Base-by-base conservation (phyloP, 805 yeast genomes). In the Wickerhamiella spandovensis region DNA sequence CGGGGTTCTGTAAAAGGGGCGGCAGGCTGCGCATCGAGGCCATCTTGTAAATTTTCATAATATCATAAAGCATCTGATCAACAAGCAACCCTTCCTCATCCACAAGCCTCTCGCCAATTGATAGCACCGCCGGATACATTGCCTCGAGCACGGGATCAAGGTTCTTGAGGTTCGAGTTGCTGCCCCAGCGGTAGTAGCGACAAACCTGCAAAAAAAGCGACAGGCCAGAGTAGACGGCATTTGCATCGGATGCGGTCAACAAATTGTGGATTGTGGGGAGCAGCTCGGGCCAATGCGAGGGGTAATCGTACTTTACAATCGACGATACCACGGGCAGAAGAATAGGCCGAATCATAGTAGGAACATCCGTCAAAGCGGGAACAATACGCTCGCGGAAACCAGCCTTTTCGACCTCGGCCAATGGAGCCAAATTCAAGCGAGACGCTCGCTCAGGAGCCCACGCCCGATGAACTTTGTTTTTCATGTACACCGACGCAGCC, bases 401-500 rank as follows among this genome's bases (percentile, higher is more conserved):
- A 2, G 84, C 85, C 60, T 81, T 84, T 62, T 90, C 97, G 53
- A 76, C 88, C 22, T 47, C 53, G 10, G 37, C 25, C 3, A 56
- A 30, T 3, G 51, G 44, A 58, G 62, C 15, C 57, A 58, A 24
- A 63, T 43, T 17, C 18, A 43, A 20, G 21, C 24, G 45, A 15
- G 38, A 25, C 8, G 39, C 48, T 5, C 43, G 58, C 22, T 55
- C 54, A 7, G 60, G 52, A 18, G 60, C 54, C 97, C 97, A 89
- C 48, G 76, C 72, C 37, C 76, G 72, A 15, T 72, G 68, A 21
- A 87, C 72, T 51, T 79, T 73, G 64, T 90, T 89, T 64, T 90
- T 90, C 64, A 87, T 77, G 64, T 78, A 86, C 4, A 90, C 80
- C 0, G 92, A 88, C 1, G 94, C 82, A 12, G 94, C 84, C 46